phyloP scores from a whole-genome alignment of 345 rosid genomes.

The Gossypium australe region DNA sequence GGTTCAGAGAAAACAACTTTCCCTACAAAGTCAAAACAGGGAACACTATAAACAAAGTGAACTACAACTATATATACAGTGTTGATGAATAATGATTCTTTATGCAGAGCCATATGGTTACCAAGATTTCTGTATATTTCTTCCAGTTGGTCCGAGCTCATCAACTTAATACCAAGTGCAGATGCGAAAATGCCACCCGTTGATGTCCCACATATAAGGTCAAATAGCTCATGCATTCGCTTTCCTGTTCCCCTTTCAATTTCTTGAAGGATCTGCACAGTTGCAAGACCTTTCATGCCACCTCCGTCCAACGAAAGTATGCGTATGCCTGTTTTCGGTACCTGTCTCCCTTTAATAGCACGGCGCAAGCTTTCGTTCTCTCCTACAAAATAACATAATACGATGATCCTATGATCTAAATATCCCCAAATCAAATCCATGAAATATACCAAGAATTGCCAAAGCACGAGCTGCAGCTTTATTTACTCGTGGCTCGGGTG shows the following conservation, averaged over 20 bases:
- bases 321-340: conserved; percentile 85
- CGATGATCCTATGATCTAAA: neutral
- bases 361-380: conserved; percentile 91
- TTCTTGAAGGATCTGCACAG: conserved; percentile 93
- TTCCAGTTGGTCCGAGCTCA: conserved; percentile 79
- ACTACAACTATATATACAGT: conserved; percentile 7
- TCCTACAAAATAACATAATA: conserved; percentile 36
- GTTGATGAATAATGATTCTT: neutral
- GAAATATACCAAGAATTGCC: conserved; percentile 84
- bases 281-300: conserved; percentile 98
- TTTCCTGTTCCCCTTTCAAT: conserved; percentile 96
- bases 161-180: conserved; percentile 91
- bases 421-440: conserved; percentile 1
- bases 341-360: conserved; percentile 79
- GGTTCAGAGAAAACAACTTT: conserved; percentile 98
- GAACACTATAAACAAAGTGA: conserved; percentile 8
- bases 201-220: conserved; percentile 96
- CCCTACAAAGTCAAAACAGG: conserved; percentile 41
- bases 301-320: conserved; percentile 99
- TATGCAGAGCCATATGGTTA: conserved; percentile 19
- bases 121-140: conserved; percentile 98
- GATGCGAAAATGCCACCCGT: conserved; percentile 98
- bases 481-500: conserved; percentile 71
- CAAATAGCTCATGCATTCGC: conserved; percentile 91
- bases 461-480: conserved; percentile 98